Conservation (phyloP, 352 stramenopile genomes). For the Globisporangium irregulare region DNA sequence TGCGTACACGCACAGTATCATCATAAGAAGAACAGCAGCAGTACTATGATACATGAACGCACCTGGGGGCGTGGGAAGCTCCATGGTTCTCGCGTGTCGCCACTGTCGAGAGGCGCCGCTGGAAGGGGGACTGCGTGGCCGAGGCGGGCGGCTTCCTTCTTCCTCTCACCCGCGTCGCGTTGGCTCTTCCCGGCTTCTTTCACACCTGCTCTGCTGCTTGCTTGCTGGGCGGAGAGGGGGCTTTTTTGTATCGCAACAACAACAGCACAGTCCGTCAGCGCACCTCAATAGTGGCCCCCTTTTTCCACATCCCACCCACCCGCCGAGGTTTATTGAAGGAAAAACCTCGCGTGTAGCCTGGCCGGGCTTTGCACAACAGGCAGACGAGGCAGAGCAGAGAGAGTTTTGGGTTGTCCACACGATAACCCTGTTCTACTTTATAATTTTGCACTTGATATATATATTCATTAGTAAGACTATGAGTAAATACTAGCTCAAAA, state of each 20-base stretch:
- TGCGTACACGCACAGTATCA: background rate
- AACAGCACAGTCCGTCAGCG: constrained; percentile 9
- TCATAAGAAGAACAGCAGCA: background rate
- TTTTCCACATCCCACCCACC: background rate
- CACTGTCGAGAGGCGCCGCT: background rate
- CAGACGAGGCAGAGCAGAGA: background rate
- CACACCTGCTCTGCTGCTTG: background rate
- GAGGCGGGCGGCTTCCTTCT: background rate
- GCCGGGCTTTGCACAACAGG: background rate
- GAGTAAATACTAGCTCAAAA: background rate
- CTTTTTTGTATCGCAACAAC: constrained; percentile 6
- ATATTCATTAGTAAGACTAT: background rate
- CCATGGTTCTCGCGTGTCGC: constrained; percentile 10
- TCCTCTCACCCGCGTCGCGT: background rate
- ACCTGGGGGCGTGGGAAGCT: constrained; percentile 38
- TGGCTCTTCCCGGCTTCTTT: constrained; percentile 2
- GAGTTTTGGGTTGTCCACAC: background rate
- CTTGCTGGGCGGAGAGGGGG: constrained; percentile 1
- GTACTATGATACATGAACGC: constrained; percentile 1
- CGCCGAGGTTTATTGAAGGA: background rate
- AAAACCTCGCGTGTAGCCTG: background rate
- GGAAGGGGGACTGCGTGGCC: background rate
- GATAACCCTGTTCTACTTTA: background rate
- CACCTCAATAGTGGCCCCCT: constrained; percentile 8
- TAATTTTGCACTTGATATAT: background rate